Evolutionary conservation across 495 filamentous ascomycete species (phyloP).

Genomic region (Bacidia rubella): DNA sequence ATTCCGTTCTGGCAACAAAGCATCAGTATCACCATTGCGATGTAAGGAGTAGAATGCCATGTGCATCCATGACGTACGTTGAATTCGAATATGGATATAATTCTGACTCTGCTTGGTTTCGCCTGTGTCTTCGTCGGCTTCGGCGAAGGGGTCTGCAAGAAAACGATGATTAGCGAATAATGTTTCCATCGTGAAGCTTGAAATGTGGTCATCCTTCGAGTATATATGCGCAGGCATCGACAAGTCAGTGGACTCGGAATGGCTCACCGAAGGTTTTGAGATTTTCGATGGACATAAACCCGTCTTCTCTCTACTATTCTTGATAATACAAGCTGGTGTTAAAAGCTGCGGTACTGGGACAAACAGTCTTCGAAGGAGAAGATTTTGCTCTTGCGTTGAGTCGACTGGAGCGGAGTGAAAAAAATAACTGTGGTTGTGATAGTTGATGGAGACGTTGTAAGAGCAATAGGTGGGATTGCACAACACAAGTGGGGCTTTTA

Average conservation of each 20-base stretch:
- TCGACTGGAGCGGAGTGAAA: conserved; percentile 3
- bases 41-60: too few species aligned
- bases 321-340: conserved; percentile 1
- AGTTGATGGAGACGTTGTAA: not conserved
- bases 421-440: not conserved
- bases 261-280: conserved; percentile 89
- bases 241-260: not conserved
- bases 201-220: too few species aligned
- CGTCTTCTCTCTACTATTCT: conserved; percentile 26
- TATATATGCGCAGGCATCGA: not conserved
- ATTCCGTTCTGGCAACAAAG: conserved; percentile 72
- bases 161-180: conserved; percentile 2
- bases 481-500: not conserved
- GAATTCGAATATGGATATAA: conserved; percentile 99
- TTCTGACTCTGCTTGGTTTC: conserved; percentile 87
- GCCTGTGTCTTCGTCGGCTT: conserved; percentile 98
- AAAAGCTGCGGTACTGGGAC: not conserved
- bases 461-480: too few species aligned
- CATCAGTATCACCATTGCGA: too few species aligned
- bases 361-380: too few species aligned
- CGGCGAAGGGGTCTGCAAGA: conserved; percentile 93
- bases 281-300: conserved; percentile 99
- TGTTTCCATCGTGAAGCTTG: too few species aligned
- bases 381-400: too few species aligned
- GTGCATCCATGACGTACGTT: conserved; percentile 56